These are phyloP conservation scores for Smallanthus sonchifolius DNA, from an alignment of 129 eudicot genomes.

Conservation along the genomic window DNA sequence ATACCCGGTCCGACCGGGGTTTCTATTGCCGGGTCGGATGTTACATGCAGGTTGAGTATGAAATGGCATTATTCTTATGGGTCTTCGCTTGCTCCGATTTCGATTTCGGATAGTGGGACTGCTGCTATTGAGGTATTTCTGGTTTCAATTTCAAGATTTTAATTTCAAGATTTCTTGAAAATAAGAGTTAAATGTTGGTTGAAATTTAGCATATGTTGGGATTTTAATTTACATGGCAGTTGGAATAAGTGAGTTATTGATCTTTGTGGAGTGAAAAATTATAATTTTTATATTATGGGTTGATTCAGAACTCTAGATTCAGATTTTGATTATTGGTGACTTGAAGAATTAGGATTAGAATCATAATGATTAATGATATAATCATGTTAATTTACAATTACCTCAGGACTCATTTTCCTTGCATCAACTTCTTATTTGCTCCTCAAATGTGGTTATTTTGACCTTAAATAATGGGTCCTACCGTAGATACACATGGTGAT, in stretches of 20 bases:
- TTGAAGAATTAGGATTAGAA: neutral
- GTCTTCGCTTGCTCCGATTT: slow-evolving; percentile 42
- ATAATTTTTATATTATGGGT: neutral
- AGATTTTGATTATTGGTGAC: neutral
- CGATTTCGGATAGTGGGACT: slow-evolving; percentile 46
- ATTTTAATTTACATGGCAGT: neutral
- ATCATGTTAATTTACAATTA: neutral
- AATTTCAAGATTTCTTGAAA: slow-evolving; percentile 7
- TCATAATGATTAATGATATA: neutral
- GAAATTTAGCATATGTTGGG: neutral
- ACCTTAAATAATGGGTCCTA: neutral
- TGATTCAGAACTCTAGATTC: too few relatives aligned
- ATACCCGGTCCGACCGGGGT: slow-evolving; percentile 39
- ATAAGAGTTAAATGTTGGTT: neutral
- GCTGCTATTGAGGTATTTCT: slow-evolving; percentile 50
- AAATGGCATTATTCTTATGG: slow-evolving; percentile 53
- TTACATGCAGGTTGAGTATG: slow-evolving; percentile 36
- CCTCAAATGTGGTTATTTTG: neutral
- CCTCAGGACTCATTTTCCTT: neutral
- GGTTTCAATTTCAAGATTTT: neutral
- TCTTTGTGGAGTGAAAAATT: neutral
- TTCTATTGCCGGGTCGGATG: slow-evolving; percentile 35
- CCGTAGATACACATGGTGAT: too few relatives aligned
- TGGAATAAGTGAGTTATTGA: neutral
- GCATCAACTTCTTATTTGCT: neutral